Evolutionary conservation across 2,329 filamentous ascomycete species (phyloP).

Genomic region (Fusarium armeniacum): DNA sequence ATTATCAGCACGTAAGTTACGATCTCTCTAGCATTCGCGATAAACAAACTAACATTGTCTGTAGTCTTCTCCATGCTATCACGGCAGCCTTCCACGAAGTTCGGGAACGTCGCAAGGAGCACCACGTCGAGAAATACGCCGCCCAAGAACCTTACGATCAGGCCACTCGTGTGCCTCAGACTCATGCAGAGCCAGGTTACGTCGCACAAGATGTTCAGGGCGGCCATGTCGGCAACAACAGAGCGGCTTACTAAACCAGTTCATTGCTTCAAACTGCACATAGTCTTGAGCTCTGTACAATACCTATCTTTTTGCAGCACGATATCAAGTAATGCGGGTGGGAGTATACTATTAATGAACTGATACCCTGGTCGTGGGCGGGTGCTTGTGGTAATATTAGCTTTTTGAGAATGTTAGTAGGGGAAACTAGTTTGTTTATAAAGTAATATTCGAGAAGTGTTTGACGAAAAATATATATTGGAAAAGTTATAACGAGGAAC

Average conservation of each 20-base stretch:
- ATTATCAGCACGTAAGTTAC: constrained; percentile 35
- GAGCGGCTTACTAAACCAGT: neutral
- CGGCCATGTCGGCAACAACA: neutral
- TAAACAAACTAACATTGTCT: neutral
- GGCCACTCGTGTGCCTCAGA: neutral
- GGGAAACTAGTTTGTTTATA: no score
- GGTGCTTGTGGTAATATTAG: no score
- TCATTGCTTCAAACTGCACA: no score
- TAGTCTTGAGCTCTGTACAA: neutral
- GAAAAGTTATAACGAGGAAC: no score
- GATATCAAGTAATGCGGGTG: neutral
- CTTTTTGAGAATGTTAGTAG: no score
- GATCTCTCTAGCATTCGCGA: fast-evolving
- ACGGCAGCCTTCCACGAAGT: constrained; percentile 34
- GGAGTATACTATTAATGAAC: no score
- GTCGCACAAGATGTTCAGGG: neutral
- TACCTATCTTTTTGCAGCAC: neutral
- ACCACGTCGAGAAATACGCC: neutral
- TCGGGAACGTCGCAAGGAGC: constrained; percentile 3
- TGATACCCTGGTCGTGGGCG: no score
- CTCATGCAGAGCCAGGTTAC: neutral
- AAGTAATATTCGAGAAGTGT: no score
- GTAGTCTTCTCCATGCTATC: constrained; percentile 13
- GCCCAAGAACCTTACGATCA: neutral
- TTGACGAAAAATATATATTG: no score